Base-by-base conservation (phyloP, 495 filamentous ascomycete species). In the Xylaria curta region DNA sequence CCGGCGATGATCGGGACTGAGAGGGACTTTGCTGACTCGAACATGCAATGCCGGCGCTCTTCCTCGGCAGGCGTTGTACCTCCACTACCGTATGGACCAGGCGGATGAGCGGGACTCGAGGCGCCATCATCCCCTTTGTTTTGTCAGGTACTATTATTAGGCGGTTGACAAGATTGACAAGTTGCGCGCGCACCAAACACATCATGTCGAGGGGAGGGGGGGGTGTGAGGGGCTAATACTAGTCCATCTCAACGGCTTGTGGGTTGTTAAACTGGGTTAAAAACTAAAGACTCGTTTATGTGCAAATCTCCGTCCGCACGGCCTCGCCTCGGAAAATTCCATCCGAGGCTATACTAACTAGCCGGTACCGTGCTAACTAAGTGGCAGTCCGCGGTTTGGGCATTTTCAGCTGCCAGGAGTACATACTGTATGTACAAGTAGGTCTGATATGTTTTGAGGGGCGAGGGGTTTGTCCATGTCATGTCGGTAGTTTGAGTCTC, bases 151-250 rank as follows among this genome's bases (percentile, higher is more conserved):
- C 62, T 65, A 65, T 65, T 47, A 46, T 65, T 65, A 65, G 31
- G 58, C 58, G 3, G 63, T 66, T 66, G 63, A 66, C 63, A 53
- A 38, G 63, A 28, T 53, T 53, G 46, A 66, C 63, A 38, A 66
- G 63, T 53, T 19, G 38, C n/a, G 26, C 24, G 26, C 24, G n/a
- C n/a, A n/a, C n/a, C n/a, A n/a, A 19, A 44, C 31, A 8, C 31
- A 13, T 15, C 6, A 28, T n/a, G 19, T 31, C 60, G 17, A n/a
- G 24, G 38, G 19, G 6, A 24, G 36, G 54, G 58, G 28, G 24
- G 59, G 54, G 58, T 42, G 33, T 59, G 6, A 62, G 24, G 66
- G 51, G 51, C 28, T 31, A 31, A 31, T 31, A 31, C 28, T 31
- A 8, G 51, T 12, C 13, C 26, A 59, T 68, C 49, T 46, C 36